phyloP scores from a whole-genome alignment of 2,329 filamentous ascomycete genomes.

The Xylaria arbuscula region DNA sequence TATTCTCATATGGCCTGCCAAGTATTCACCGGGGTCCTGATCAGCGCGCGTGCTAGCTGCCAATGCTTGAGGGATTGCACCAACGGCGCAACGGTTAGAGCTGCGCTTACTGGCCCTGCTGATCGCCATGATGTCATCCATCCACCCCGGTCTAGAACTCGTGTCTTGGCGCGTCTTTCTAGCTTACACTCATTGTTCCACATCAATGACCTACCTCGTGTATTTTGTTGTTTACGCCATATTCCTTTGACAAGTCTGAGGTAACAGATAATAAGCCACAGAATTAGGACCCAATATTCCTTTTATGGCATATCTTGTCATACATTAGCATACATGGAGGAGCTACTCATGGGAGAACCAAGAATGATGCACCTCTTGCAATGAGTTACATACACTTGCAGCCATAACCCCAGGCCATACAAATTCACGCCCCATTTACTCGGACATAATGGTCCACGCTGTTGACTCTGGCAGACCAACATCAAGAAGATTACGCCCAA shows the following conservation, averaged over 20 bases:
- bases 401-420: too few relatives aligned
- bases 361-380: too few relatives aligned
- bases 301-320: too few relatives aligned
- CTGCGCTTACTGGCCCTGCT: background rate
- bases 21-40: background rate
- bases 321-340: too few relatives aligned
- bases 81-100: too few relatives aligned
- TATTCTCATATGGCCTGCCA: slow-evolving; percentile 16
- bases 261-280: background rate
- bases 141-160: background rate
- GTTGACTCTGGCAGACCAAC: too few relatives aligned
- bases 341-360: too few relatives aligned
- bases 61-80: background rate
- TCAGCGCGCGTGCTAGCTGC: background rate
- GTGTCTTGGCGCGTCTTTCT: slow-evolving; percentile 15
- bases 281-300: too few relatives aligned
- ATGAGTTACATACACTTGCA: too few relatives aligned
- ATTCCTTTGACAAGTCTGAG: background rate
- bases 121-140: slow-evolving; percentile 30
- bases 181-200: background rate
- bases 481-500: too few relatives aligned
- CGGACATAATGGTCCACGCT: too few relatives aligned
- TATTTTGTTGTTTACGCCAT: background rate
- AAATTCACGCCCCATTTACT: too few relatives aligned
- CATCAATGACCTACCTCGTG: background rate